phyloP scores from a whole-genome alignment of 495 filamentous ascomycete genomes.

The Aspergillus hancockii region DNA sequence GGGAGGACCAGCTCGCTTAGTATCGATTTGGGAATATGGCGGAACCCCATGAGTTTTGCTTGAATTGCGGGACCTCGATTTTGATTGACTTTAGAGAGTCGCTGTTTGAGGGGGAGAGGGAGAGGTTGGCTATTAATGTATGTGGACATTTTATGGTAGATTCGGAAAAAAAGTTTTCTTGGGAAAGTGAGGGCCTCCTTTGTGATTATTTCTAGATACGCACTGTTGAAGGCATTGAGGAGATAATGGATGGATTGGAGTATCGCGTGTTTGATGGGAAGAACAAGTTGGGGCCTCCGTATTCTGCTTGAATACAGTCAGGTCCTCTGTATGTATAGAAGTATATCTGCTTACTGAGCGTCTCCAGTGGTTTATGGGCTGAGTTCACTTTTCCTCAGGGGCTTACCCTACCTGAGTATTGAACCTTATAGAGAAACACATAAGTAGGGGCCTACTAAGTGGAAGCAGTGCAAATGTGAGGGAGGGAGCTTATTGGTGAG shows the following conservation, averaged over 20 bases:
- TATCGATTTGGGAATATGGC: slow-evolving; percentile 27
- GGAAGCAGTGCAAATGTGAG: no score
- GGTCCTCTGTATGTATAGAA: neutral
- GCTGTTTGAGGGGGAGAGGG: neutral
- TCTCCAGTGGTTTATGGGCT: neutral
- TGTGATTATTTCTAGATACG: neutral
- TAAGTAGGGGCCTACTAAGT: no score
- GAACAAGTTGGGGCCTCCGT: neutral
- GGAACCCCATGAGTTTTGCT: slow-evolving; percentile 30
- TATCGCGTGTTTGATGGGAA: slow-evolving; percentile 5
- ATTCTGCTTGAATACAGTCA: neutral
- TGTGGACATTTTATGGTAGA: no score
- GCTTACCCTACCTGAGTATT: no score
- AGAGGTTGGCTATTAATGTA: neutral
- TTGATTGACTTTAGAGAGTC: neutral
- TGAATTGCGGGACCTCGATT: slow-evolving; percentile 22
- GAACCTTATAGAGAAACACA: no score
- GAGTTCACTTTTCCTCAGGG: no score
- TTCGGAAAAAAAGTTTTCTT: no score
- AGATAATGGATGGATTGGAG: neutral
- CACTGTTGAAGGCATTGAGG: neutral
- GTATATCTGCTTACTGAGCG: neutral
- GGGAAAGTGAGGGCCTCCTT: no score
- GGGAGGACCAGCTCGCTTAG: slow-evolving; percentile 21
- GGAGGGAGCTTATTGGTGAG: no score